phyloP scores from a whole-genome alignment of 768 basidiomycete species.

The Rhizopogon rudus region DNA sequence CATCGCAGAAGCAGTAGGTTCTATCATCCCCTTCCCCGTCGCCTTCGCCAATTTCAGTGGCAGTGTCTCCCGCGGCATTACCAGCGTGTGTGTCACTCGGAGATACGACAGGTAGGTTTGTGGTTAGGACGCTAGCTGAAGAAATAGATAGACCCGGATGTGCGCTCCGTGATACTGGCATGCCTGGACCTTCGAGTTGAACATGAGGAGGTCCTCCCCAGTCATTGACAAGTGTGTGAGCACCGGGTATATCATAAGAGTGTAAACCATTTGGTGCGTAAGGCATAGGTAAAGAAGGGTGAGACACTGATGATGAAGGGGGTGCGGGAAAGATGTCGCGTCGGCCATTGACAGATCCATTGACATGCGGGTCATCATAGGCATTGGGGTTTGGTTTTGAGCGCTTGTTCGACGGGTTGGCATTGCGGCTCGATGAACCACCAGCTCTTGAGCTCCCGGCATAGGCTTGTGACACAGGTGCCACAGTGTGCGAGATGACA shows the following conservation, averaged over 20 bases:
- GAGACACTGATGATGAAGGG: conserved; percentile 42
- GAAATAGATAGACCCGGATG: conserved; percentile 18
- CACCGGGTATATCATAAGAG: conserved; percentile 35
- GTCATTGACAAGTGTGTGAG: conserved; percentile 34
- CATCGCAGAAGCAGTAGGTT: conserved; percentile 82
- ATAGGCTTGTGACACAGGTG: conserved; percentile 27
- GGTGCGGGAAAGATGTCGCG: conserved; percentile 45
- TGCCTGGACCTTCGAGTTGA: conserved; percentile 72
- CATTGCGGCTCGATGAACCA: conserved; percentile 27
- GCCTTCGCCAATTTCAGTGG: conserved; percentile 40
- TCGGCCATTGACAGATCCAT: conserved; percentile 29
- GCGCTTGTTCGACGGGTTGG: conserved; percentile 37
- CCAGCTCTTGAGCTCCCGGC: conserved; percentile 21
- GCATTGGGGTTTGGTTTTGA: conserved; percentile 32
- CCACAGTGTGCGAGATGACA: conserved; percentile 58
- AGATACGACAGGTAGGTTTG: conserved; percentile 18
- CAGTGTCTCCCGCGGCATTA: conserved; percentile 32
- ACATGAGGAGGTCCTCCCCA: conserved; percentile 49
- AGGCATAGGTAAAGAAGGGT: conserved; percentile 51
- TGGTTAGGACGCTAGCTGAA: conserved; percentile 18
- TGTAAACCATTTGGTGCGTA: conserved; percentile 31
- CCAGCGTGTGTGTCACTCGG: conserved; percentile 29
- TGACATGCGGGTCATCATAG: conserved; percentile 37
- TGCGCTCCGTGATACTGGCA: conserved; percentile 57
- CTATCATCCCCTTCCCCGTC: conserved; percentile 58